Base-by-base conservation (phyloP, 2,329 filamentous ascomycete species). In the Coniochaeta sp. region DNA sequence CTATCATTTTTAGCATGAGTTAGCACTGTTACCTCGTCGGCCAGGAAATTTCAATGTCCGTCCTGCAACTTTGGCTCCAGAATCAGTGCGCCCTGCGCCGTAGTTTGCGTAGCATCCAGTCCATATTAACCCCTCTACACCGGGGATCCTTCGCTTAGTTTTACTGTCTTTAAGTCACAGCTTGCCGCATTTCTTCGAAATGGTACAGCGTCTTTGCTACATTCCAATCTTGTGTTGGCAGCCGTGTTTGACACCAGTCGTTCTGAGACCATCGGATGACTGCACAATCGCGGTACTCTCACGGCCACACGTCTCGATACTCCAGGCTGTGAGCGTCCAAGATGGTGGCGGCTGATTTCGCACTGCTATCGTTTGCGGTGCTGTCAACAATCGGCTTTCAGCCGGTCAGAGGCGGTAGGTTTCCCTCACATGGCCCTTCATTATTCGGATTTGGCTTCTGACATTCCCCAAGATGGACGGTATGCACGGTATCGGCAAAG, bases 351-450 rank as follows among this genome's bases (percentile, higher is more conserved):
- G 55, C 55, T 35, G 56, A 53, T 49, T 50, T 52, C 32, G 56
- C 57, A 51, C 57, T 63, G 57, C 58, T 61, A 22, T 60, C 54
- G 14, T 20, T 58, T 53, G 61, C 59, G 55, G 59, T 58, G 54
- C 59, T 63, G 33, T 56, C 55, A 38, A 31, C 52, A 31, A 48
- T 57, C 47, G 57, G 59, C 33, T 49, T 61, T 49, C 55, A 60
- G 28, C 49, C 33, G 32, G 59, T 52, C 22, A 47, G 56, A 14
- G 58, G 56, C 55, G 60, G 61, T 62, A 24, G 55, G 60, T 46
- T 16, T 12, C 46, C 49, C 33, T 7, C 35, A 14, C 12, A 20
- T 42, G 24, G 14, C 4, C n/a, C 28, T 48, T 8, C 18, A 26
- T 30, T n/a, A 32, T 32, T n/a, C 9, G n/a, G 18, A 30, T 3